Evolutionary conservation across 2,329 filamentous ascomycete species (phyloP).

Genomic region (Aspergillus puulaauensis): DNA sequence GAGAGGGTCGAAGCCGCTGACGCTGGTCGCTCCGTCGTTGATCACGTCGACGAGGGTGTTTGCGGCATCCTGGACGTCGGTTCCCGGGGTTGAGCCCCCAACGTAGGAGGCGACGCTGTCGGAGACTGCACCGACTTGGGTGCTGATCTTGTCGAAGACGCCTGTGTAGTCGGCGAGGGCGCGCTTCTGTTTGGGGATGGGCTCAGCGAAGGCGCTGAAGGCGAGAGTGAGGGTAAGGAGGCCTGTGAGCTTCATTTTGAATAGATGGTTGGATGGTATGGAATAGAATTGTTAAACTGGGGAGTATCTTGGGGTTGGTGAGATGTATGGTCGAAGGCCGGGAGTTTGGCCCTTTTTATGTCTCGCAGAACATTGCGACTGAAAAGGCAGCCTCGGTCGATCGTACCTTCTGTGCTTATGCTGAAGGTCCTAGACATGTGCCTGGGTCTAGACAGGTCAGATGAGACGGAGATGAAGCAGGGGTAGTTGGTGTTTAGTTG

Average conservation of each 20-base stretch:
- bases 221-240: conserved; percentile 11
- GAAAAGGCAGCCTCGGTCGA: conserved; percentile 6
- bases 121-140: conserved; percentile 8
- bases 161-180: conserved; percentile 7
- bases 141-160: conserved; percentile 8
- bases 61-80: conserved; percentile 2
- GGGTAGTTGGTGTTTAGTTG: not conserved
- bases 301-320: not conserved
- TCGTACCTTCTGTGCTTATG: not conserved
- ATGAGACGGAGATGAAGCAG: not conserved
- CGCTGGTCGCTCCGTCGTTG: conserved; percentile 5
- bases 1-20: conserved; percentile 3
- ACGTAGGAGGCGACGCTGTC: conserved; percentile 9
- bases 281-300: not conserved
- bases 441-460: not conserved
- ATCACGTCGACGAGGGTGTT: conserved; percentile 9
- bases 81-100: conserved; percentile 1
- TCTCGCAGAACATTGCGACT: not conserved
- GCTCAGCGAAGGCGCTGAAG: conserved; percentile 10
- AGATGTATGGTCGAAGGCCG: not conserved
- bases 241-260: conserved; percentile 11
- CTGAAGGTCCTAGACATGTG: conserved; percentile 1
- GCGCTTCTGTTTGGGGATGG: conserved; percentile 11
- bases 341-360: conserved; percentile 9
- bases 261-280: not conserved